phyloP scores from a whole-genome alignment of 1,284 basidiomycete genomes.

The Rhodofomes roseus region DNA sequence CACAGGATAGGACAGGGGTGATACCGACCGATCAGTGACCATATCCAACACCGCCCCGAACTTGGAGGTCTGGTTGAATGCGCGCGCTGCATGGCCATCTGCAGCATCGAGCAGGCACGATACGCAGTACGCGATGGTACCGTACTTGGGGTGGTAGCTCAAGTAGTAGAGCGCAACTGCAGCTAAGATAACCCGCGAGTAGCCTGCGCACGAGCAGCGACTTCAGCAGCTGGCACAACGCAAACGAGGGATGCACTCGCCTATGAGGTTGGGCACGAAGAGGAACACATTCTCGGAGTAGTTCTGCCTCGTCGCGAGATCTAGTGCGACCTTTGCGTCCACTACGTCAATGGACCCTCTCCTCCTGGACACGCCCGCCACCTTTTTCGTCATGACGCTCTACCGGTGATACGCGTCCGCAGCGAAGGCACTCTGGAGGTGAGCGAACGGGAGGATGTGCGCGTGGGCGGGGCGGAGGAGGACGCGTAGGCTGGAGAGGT shows the following conservation, averaged over 20 bases:
- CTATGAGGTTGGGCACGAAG: constrained; percentile 96
- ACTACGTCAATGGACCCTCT: constrained; percentile 54
- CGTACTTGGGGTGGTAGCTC: constrained; percentile 91
- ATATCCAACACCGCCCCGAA: constrained; percentile 99
- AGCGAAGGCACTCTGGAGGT: not conserved
- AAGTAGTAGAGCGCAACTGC: constrained; percentile 91
- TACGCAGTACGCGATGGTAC: constrained; percentile 86
- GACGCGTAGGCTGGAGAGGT: not conserved
- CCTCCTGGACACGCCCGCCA: constrained; percentile 17
- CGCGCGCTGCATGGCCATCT: constrained; percentile 93
- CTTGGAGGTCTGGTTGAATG: constrained; percentile 87
- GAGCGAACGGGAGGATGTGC: not conserved
- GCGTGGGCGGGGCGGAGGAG: not conserved
- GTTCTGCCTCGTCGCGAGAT: constrained; percentile 78
- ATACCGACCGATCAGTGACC: constrained; percentile 93
- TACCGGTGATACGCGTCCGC: not conserved
- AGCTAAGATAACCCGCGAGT: constrained; percentile 88
- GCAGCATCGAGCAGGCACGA: constrained; percentile 96
- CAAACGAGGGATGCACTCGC: constrained; percentile 37
- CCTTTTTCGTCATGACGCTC: constrained; percentile 23
- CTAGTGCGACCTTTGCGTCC: constrained; percentile 76
- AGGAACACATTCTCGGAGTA: constrained; percentile 93
- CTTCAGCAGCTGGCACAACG: not conserved
- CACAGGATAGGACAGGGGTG: not conserved
- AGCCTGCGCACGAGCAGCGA: constrained; percentile 52